Base-by-base conservation (phyloP, 129 eudicot genomes). In the Helianthus tuberosus region DNA sequence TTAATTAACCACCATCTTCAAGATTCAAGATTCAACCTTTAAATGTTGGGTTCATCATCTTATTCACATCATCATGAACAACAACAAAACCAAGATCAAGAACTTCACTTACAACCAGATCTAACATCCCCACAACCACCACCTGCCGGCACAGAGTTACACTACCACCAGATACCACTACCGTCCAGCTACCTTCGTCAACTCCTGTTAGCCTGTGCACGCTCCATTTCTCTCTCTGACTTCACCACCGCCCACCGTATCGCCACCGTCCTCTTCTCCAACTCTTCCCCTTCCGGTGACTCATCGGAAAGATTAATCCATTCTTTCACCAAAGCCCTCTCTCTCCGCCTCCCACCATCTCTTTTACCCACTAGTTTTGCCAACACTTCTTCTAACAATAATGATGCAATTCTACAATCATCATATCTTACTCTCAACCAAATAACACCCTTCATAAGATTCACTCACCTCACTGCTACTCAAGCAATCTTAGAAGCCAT, bases 401-500 rank as follows among this genome's bases (percentile, higher is more conserved):
- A 36, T 10, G 81, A 77, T 5, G 68, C 81, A 1, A 57, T 76
- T 23, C 8, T 86, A 38, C 92, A 84, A 29, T 86, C 96, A 16
- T 77, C 98, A 6, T 90, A 88, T 68, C 35, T 94, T 0, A 72
- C 89, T 0, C 86, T 94, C 0, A 94, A 94, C 73, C 91, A 90
- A 74, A 58, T 90, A 11, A 94, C 99, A 14, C 99, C 99, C 0
- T 94, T 91, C 74, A 72, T 88, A 25, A 79, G 96, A 81, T 94
- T 94, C 63, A 75, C 74, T 29, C 97, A 94, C 3, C 88, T 94
- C 44, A 91, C 99, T 1, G 99, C 99, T n/a, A 94, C 91, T 73
- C 99, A 94, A 79, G 94, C 99, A 1, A 94, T 94, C 65, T 53
- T 94, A 5, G 99, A 94, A 72, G 88, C 99, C 1, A 75, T 87